These are phyloP conservation scores for Moesziomyces parantarcticus DNA, from an alignment of 1,284 basidiomycete genomes.

Conservation along the genomic window DNA sequence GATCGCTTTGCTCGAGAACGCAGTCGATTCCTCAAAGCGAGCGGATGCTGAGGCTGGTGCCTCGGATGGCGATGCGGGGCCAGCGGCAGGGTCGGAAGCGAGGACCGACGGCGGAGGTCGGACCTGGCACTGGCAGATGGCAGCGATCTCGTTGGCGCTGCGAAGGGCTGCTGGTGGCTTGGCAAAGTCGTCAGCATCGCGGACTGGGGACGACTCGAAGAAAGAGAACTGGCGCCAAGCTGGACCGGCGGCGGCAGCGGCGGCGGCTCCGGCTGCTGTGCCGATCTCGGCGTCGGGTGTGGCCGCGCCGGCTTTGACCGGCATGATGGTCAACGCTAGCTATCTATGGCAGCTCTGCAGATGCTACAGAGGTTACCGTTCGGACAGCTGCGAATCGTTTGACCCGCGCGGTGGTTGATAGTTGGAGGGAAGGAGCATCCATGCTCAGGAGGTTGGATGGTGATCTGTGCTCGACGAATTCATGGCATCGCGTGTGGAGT, in stretches of 20 bases:
- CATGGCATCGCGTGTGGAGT: not conserved
- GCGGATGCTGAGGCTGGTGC: constrained; percentile 11
- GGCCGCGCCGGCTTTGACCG: constrained; percentile 8
- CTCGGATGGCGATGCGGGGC: not conserved
- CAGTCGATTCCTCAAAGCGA: constrained; percentile 8
- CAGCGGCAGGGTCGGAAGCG: not conserved
- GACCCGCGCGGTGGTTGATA: not conserved
- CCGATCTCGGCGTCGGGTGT: constrained; percentile 28
- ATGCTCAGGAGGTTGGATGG: not conserved
- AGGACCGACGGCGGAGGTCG: constrained; percentile 33
- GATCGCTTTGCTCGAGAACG: constrained; percentile 1
- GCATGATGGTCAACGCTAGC: constrained; percentile 12
- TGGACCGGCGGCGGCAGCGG: constrained; percentile 48
- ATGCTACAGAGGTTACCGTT: not conserved
- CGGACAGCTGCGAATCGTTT: not conserved
- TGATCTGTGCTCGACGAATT: not conserved
- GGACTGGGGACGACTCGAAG: constrained; percentile 49
- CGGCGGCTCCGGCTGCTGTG: constrained; percentile 33
- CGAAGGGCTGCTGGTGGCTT: constrained; percentile 41
- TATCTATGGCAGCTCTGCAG: not conserved
- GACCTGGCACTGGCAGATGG: constrained; percentile 47
- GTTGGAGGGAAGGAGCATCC: not conserved
- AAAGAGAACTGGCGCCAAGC: constrained; percentile 61
- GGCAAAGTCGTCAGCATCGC: constrained; percentile 53
- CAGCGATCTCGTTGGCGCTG: constrained; percentile 51